Evolutionary conservation across 768 basidiomycete genomes (phyloP), one percentile per base, ranked within the genome.

Genomic region (Gloeostereum incarnatum): DNA sequence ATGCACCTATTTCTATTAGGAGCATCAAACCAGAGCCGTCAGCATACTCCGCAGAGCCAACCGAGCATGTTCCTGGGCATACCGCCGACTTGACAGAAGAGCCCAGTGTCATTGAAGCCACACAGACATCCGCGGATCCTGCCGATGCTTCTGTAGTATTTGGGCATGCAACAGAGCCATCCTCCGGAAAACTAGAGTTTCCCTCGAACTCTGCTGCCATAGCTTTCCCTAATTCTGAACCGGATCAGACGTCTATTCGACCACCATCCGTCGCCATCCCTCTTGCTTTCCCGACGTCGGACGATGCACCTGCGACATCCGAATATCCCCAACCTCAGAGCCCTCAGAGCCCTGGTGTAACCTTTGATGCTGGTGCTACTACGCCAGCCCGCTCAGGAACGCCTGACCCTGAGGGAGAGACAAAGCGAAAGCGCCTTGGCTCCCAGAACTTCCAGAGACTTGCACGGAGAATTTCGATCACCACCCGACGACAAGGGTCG

Each of bases 361-460:
- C 85, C 2, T 89, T 89, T 55, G 79, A 75, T 42, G 60, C 68
- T 11, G 66, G 62, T 35, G 60, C 71, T 32, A 63, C 67, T 29
- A 68, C 76, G 3, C 79, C 81, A n/a, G 65, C 74, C 2, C 77
- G 84, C 21, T 71, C 69, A 25, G 76, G 73, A n/a, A 76, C 83
- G 5, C 26, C 86, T 4, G 82, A 87, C 49, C 68, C 68, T 1
- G 83, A 82, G 3, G 53, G 71, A n/a, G 85, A 85, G 49, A 75
- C 75, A 23, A 87, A 86, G 63, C 68, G 85, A 44, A 85, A 81
- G 53, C 73, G 84, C 14, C 86, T 84, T 41, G 79, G 84, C 6
- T 82, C 84, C 19, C 87, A 91, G 54, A 89, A 89, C 50, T 85
- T 91, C 66, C 84, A 87, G 54, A 72, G 84, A 13, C 53, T 90